phyloP scores from a whole-genome alignment of 495 filamentous ascomycete genomes.

The Annulohypoxylon nitens region DNA sequence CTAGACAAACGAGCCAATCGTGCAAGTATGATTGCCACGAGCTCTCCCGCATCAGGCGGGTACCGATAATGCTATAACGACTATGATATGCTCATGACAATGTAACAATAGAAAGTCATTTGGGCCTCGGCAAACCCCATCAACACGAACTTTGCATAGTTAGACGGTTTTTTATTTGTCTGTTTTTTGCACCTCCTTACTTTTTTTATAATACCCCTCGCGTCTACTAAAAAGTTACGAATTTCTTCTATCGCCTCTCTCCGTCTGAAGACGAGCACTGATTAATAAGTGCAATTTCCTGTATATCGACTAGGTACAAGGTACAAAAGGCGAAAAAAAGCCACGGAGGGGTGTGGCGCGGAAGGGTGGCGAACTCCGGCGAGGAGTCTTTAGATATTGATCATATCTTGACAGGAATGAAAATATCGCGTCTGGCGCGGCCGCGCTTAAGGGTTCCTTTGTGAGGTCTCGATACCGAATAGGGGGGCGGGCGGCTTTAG shows the following conservation, averaged over 20 bases:
- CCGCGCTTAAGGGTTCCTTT: slow-evolving; percentile 23
- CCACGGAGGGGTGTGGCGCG: slow-evolving; percentile 24
- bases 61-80: slow-evolving; percentile 45
- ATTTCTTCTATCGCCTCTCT: slow-evolving; percentile 23
- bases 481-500: not conserved
- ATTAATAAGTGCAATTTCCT: slow-evolving; percentile 23
- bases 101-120: slow-evolving; percentile 48
- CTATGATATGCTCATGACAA: slow-evolving; percentile 48
- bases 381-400: slow-evolving; percentile 1
- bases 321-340: slow-evolving; percentile 22
- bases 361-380: slow-evolving; percentile 11
- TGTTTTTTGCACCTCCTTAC: slow-evolving; percentile 23
- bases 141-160: slow-evolving; percentile 39
- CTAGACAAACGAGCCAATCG: slow-evolving; percentile 55
- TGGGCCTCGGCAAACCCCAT: slow-evolving; percentile 30
- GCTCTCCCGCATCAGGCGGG: slow-evolving; percentile 41
- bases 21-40: slow-evolving; percentile 54
- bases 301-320: slow-evolving; percentile 31
- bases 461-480: slow-evolving; percentile 9
- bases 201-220: slow-evolving; percentile 41
- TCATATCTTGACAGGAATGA: slow-evolving; percentile 7
- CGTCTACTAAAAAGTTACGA: slow-evolving; percentile 42
- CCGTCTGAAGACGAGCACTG: slow-evolving; percentile 20
- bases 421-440: slow-evolving; percentile 15
- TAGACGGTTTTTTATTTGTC: slow-evolving; percentile 38